Evolutionary conservation across 805 yeast species (phyloP), one percentile per base, ranked within the genome.

Genomic region (Sungouiozyma intestinalis): DNA sequence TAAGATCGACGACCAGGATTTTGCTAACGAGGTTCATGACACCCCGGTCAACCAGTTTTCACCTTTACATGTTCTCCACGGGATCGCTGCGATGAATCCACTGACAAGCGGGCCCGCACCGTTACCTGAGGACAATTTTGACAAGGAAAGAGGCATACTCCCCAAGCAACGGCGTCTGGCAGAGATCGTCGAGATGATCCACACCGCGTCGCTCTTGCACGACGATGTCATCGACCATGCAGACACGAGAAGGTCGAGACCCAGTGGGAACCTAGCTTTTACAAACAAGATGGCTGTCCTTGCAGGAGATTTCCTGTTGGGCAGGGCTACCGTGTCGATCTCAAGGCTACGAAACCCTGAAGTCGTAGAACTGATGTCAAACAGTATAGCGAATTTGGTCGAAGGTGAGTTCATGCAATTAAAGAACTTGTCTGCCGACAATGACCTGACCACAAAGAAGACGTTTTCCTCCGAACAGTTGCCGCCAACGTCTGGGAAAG

Each of bases 331-430:
- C 0, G 97, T 92, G 8, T 88, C 96, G 2, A 80, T 92, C 49
- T 94, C 97, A 11, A 70, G 98, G 46, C 67, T 92, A 40, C 72
- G 97, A 57, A 90, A 92, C 61, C 90, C 96, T n/a, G 97, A 92
- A 67, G 98, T 92, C 37, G 88, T 87, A 45, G 98, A 92, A 66
- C 71, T 92, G 47, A 77, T 92, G 68, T 87, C 97, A 3, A 90
- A 96, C 13, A 83, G 96, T 27, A 92, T 92, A 58, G 98, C 97
- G 11, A 92, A 92, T 60, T 71, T 92, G 46, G 97, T 92, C 1
- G 98, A 92, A 66, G 98, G 98, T 40, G 98, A 92, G 66, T 90
- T 92, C 61, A 92, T 92, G 97, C 98, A 92, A 66, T 74, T 92
- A 68, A 88, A 90, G 53, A 92, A 92, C 64, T 86, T 96, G 0